Evolutionary conservation across 2,329 filamentous ascomycete genomes (phyloP), one percentile per base, ranked within the genome.

Genomic region (Microsporum ferrugineum): DNA sequence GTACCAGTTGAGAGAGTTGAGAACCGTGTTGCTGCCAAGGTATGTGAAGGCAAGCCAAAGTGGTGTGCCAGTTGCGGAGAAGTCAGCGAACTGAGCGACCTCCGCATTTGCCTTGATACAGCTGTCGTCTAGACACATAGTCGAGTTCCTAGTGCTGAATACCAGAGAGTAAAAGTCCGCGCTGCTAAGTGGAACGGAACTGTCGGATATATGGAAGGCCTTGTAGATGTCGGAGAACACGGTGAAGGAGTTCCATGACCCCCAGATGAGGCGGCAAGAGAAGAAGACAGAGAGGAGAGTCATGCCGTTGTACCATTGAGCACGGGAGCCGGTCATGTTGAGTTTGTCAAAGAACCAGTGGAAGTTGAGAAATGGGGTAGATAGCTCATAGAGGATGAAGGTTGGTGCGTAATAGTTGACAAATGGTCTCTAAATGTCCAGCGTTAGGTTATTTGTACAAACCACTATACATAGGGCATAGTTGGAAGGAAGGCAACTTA

Each of bases 311-410:
- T 85, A 80, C 74, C 83, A 82, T 69, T 87, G 84, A 29, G 82
- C 70, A 57, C 75, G 78, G 57, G 79, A 81, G 59, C 84, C 84
- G 3, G 84, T 87, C 73, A 85, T 80, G 70, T 81, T 79, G 70
- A 86, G 76, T 73, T 87, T 87, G 70, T 87, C 84, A 69, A 83
- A 82, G 76, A 87, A 86, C 84, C 84, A 87, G 75, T 87, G 84
- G 69, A 86, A 81, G 71, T 87, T 87, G 64, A 86, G 77, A 71
- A 86, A 86, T 6, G 84, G 84, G 63, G 79, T 81, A 45, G 82
- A 85, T 65, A 87, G 81, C 69, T 87, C 84, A 74, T 86, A 87
- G 66, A 87, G 82, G 67, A 87, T 83, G 73, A 87, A 87, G 4
- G 79, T 80, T 0, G 83, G 81, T 17, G 78, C 81, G 71, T 86